Evolutionary conservation across 2,329 filamentous ascomycete species (phyloP), one percentile per base, ranked within the genome.

Genomic region (Alternaria viburni): DNA sequence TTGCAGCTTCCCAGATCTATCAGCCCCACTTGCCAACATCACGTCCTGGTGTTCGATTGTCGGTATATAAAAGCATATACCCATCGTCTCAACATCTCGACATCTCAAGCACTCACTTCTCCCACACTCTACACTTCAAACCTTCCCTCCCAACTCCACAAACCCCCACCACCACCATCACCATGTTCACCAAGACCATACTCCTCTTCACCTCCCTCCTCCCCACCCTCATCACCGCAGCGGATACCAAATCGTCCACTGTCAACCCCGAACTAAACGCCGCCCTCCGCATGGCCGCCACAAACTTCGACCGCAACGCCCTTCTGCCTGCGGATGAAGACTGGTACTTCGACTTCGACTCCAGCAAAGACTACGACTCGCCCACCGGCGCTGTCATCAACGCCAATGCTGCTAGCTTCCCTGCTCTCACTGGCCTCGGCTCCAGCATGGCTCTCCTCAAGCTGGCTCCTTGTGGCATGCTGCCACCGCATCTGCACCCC

Each of bases 341-440:
- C 68, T 86, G 84, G 84, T 71, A 77, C 45, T 86, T 85, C 71
- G 83, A 86, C 75, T 87, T 86, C 74, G 61, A 80, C 26, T 74
- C 76, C 10, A 77, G 84, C 55, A 67, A 72, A 12, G 76, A 78
- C 68, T 84, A 82, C 71, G 82, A 83, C 69, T 83, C 77, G 30
- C 81, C 81, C 64, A 64, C 83, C 1, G 85, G 85, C 12, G 80
- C 81, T 15, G 85, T 87, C 32, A 79, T 84, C 65, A 86, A 84
- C 67, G 85, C 85, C 66, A 85, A 86, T 65, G 82, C 82, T 12
- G 83, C 83, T 17, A 85, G 83, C 19, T 86, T 86, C 66, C 84
- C 84, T 6, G 83, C 83, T 17, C 75, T 83, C 1, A 79, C 80
- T 13, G 82, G 80, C 19, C 79, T 84, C 32, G 83, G 83, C 43